Percentiles rank a stretch among this genome's conserved stretches.
phyloP scores from a whole-genome alignment of 2,329 filamentous ascomycete species.

The Fusarium azukiicola region DNA sequence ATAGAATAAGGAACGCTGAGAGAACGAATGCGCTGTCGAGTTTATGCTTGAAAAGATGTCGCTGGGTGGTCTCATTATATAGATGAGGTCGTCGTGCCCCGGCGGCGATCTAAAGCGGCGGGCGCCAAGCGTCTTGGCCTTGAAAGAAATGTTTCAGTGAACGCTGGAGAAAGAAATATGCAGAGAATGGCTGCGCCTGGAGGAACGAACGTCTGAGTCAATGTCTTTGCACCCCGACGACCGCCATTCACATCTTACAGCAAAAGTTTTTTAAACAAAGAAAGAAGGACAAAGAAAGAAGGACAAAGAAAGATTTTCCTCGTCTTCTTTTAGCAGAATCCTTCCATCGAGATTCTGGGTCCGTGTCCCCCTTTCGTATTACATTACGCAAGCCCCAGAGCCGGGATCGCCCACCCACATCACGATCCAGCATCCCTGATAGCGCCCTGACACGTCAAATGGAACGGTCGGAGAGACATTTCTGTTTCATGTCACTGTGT shows the following conservation, averaged over 20 bases:
- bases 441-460: neutral
- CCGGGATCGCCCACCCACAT: conserved; percentile 12
- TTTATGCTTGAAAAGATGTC: neutral
- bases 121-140: conserved; percentile 3
- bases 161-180: neutral
- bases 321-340: neutral
- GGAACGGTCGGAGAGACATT: neutral
- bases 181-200: neutral
- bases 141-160: neutral
- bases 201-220: neutral
- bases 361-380: conserved; percentile 18
- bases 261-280: neutral
- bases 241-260: neutral
- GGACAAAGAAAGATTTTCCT: neutral
- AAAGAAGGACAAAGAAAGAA: neutral
- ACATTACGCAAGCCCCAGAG: conserved; percentile 3
- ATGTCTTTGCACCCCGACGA: neutral
- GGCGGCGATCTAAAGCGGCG: neutral
- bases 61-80: neutral
- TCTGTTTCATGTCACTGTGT: conserved; percentile 1
- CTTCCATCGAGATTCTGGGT: neutral
- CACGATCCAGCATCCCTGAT: neutral
- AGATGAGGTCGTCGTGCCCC: neutral
- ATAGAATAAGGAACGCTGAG: neutral
- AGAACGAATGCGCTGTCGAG: neutral